Base-by-base conservation (phyloP, 2,329 filamentous ascomycete genomes). In the Fusarium sp. region DNA sequence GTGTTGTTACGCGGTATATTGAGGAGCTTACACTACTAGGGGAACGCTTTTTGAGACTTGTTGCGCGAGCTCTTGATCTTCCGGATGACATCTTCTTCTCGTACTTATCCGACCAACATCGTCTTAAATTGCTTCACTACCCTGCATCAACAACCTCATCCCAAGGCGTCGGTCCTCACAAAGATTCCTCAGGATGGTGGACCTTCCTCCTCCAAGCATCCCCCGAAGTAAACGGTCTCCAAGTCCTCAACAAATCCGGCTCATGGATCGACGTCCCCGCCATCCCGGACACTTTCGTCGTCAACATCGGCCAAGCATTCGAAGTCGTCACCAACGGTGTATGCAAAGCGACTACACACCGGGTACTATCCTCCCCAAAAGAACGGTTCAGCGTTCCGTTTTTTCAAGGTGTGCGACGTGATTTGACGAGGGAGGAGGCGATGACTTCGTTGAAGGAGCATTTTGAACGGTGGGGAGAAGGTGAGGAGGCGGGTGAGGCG, bases 141-240 rank as follows among this genome's bases (percentile, higher is more conserved):
- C 87, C 88, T 1, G 74, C 81, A 0, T 67, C 66, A 3, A 11
- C 39, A 17, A 62, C 68, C 6, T 55, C 51, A 1, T 54, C 75
- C 7, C 89, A 91, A 79, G 89, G 89, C 3, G 89, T 91, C 3
- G 89, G 89, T 0, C 86, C 89, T 2, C 89, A 91, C 80, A 91
- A 91, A 75, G 88, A 90, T 77, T 90, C 87, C 0, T 90, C 88
- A 0, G 89, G 89, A 8, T 91, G 89, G 88, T 89, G 89, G 82
- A 91, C 90, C 0, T 91, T 92, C 70, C 84, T 92, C 8, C 85
- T 90, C 3, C 90, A 92, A 77, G 87, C 89, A 12, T 89, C 87
- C 1, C 84, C 88, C 8, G 81, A 84, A 15, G 81, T 86, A 4
- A 78, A 84, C 44, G 86, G 88, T 0, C 80, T 90, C 1, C 86